Evolutionary conservation across 176 grass and related monocot genomes (phyloP).

Genomic region (Canna indica): DNA sequence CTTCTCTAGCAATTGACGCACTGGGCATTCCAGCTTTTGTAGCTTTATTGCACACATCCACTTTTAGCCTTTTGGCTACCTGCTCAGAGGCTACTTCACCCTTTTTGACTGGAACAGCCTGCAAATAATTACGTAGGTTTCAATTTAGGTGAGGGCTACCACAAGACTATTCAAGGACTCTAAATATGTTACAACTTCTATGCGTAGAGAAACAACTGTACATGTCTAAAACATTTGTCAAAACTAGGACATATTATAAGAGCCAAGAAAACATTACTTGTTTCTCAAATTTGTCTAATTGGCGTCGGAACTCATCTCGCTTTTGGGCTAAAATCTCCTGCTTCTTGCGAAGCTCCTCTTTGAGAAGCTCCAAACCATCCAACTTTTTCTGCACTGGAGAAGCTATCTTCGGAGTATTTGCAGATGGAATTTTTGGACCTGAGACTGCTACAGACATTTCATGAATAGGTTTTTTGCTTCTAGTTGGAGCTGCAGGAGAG

Average conservation of each 20-base stretch:
- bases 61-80: constrained; percentile 27
- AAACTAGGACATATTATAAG: background rate
- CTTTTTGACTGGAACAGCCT: constrained; percentile 44
- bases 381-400: constrained; percentile 47
- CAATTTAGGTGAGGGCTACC: background rate
- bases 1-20: constrained; percentile 13
- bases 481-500: constrained; percentile 39
- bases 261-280: constrained; percentile 43
- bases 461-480: constrained; percentile 37
- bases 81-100: constrained; percentile 17
- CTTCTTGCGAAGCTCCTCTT: constrained; percentile 88
- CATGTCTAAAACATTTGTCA: background rate
- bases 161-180: background rate
- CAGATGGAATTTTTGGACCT: constrained; percentile 32
- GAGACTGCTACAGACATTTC: constrained; percentile 28
- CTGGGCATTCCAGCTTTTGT: constrained; percentile 23
- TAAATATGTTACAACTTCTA: background rate
- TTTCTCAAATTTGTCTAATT: constrained; percentile 76
- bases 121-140: constrained; percentile 12
- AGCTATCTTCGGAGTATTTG: constrained; percentile 35
- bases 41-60: constrained; percentile 26
- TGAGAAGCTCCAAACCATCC: constrained; percentile 63
- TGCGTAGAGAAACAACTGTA: background rate
- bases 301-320: constrained; percentile 73
- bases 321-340: constrained; percentile 86